Evolutionary conservation across 202 grass and related monocot genomes (phyloP).

Genomic region (Eragrostis tef): DNA sequence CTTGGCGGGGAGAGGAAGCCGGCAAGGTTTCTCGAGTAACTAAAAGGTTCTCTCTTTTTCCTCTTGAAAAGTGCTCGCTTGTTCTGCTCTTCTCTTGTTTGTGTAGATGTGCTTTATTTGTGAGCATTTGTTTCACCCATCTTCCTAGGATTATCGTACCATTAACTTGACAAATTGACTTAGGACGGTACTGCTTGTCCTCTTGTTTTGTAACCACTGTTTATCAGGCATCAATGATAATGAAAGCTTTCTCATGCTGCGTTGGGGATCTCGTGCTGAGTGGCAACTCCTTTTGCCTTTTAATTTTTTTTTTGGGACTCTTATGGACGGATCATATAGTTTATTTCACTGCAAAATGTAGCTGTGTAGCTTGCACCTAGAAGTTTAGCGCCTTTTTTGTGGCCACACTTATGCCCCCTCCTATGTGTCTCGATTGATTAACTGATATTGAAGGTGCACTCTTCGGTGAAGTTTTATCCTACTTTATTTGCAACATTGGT

Average conservation of each 20-base stretch:
- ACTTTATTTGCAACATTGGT: neutral
- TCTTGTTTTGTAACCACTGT: conserved; percentile 8
- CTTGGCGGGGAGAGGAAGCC: neutral
- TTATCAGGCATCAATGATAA: neutral
- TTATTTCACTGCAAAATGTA: neutral
- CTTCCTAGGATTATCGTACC: neutral
- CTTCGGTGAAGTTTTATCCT: conserved; percentile 10
- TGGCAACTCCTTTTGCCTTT: neutral
- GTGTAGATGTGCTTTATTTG: neutral
- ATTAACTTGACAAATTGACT: conserved; percentile 11
- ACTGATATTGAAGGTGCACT: neutral
- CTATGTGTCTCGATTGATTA: conserved; percentile 12
- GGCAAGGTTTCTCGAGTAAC: conserved; percentile 31
- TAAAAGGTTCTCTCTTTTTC: neutral
- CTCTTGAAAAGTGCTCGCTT: neutral
- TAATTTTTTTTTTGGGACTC: neutral
- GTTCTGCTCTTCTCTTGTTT: neutral
- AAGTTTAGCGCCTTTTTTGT: conserved; percentile 7
- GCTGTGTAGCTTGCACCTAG: conserved; percentile 18
- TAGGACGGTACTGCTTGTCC: neutral
- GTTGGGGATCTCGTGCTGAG: too few relatives aligned
- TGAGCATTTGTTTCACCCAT: neutral
- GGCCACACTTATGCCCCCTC: neutral
- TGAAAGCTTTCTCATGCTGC: conserved; percentile 11
- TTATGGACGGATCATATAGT: neutral